Evolutionary conservation across 2,329 filamentous ascomycete species (phyloP).

Genomic region (Aspergillus quadrilineatus): DNA sequence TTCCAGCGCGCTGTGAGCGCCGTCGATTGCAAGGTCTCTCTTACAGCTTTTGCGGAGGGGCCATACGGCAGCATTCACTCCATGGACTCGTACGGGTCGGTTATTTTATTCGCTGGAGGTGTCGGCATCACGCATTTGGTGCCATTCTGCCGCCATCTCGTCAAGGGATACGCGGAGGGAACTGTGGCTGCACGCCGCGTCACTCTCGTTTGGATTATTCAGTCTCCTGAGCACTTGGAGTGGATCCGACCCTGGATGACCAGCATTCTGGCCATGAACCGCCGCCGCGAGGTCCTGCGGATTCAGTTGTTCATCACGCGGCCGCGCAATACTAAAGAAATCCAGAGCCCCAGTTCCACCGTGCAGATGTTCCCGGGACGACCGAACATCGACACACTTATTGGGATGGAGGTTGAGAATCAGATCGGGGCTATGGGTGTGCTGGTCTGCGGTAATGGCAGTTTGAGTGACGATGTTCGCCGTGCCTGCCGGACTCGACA

Average conservation of each 20-base stretch:
- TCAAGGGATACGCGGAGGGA: conserved; percentile 66
- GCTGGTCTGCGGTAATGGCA: conserved; percentile 73
- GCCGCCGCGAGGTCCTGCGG: conserved; percentile 76
- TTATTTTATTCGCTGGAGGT: conserved; percentile 85
- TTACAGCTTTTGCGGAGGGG: conserved; percentile 79
- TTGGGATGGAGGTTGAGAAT: conserved; percentile 76
- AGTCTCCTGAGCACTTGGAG: conserved; percentile 82
- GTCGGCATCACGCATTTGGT: conserved; percentile 96
- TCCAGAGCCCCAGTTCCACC: conserved; percentile 71
- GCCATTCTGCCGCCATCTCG: conserved; percentile 76
- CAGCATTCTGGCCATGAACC: conserved; percentile 72
- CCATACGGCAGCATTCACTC: conserved; percentile 83
- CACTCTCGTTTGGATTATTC: conserved; percentile 88
- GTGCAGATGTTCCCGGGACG: conserved; percentile 92
- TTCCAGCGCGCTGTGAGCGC: conserved; percentile 65
- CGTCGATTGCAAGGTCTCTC: conserved; percentile 55
- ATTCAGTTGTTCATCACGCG: conserved; percentile 90
- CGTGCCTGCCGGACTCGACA: conserved; percentile 65
- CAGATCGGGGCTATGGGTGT: conserved; percentile 88
- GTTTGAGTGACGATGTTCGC: conserved; percentile 72
- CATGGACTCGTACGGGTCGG: conserved; percentile 88
- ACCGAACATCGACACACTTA: conserved; percentile 75
- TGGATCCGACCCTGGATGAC: conserved; percentile 91
- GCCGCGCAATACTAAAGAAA: conserved; percentile 78
- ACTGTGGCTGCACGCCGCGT: conserved; percentile 78